A percentile compares a stretch with the other conserved stretches of the same genome.
Evolutionary conservation across 495 filamentous ascomycete species (phyloP).

Genomic region (Aspergillus funiculosus): DNA sequence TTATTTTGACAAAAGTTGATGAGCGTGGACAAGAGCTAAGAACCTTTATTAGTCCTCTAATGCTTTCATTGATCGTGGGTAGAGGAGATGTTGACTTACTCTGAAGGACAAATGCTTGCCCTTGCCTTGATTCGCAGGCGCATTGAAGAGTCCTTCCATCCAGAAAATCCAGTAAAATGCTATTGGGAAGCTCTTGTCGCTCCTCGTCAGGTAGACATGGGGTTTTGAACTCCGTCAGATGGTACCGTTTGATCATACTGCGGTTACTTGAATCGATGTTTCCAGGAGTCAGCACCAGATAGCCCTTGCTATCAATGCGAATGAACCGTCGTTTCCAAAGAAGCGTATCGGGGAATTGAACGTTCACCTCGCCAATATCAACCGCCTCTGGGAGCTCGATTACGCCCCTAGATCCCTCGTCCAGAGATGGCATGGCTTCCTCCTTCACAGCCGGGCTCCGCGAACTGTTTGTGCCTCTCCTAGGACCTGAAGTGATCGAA

Average conservation of each 20-base stretch:
- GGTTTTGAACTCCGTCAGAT: constrained; percentile 70
- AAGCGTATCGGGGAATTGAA: constrained; percentile 88
- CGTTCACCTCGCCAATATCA: constrained; percentile 80
- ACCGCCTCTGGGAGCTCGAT: constrained; percentile 42
- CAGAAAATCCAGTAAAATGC: constrained; percentile 75
- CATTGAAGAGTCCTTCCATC: constrained; percentile 81
- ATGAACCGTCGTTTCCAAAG: constrained; percentile 87
- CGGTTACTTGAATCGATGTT: constrained; percentile 40
- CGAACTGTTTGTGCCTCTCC: constrained; percentile 53
- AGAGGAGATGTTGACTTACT: constrained; percentile 46
- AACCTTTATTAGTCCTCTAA: constrained; percentile 9
- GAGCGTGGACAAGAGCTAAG: constrained; percentile 18
- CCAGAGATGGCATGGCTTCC: constrained; percentile 31
- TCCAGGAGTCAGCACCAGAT: constrained; percentile 63
- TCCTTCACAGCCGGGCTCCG: constrained; percentile 57
- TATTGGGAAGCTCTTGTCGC: constrained; percentile 80
- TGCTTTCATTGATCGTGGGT: neutral
- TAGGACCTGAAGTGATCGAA: constrained; percentile 54
- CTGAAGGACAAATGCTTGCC: constrained; percentile 61
- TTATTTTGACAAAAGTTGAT: constrained; percentile 13
- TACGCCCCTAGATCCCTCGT: constrained; percentile 32
- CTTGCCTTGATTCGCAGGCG: constrained; percentile 72
- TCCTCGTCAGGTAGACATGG: constrained; percentile 83
- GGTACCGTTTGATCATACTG: constrained; percentile 65
- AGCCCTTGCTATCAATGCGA: constrained; percentile 69